Base-by-base conservation (phyloP, 495 filamentous ascomycete species). In the Aspergillus cavernicola region DNA sequence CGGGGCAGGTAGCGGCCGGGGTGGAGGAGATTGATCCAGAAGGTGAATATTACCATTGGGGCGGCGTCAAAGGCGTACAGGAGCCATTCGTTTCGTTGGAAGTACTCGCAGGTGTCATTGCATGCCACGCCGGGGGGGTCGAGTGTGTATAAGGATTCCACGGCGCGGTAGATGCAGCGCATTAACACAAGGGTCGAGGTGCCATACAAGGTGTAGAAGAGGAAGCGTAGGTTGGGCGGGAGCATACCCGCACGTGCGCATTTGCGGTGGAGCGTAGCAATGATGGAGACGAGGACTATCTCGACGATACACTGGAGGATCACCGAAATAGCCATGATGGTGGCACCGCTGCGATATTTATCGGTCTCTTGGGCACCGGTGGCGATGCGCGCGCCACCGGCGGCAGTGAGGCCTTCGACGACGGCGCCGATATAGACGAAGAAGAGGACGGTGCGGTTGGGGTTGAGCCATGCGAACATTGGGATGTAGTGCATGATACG, bases 401-500 rank as follows among this genome's bases (percentile, higher is more conserved):
- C 63, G 0, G 57, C 73, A 1, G 67, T 68, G 28, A 75, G 57
- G 40, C 50, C 45, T 58, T 75, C 72, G 3, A 74, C 40, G 31
- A 53, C 13, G 23, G 41, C 32, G 15, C 50, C 50, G 33, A 53
- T 32, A 32, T 54, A 54, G 23, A 47, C 33, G 33, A 54, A 47
- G 52, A 47, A 54, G 26, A 23, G 19, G 41, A 54, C 42, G 16
- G 74, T 66, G 2, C 69, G 68, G 39, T 67, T 60, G 8, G 71
- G 72, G 44, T 73, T 63, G 9, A 77, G 54, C 2, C 70, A 66
- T 20, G 74, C 62, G 55, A 71, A 63, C 70, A 73, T 66, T 28
- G 63, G 71, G 20, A 77, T 62, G 45, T 70, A 71, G 58, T 72
- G 60, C 60, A 82, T 77, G n/a, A 83, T 44, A 4, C 80, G 73